Base-by-base conservation (phyloP, 805 yeast species). In the Helenozyma baotianmanensis region DNA sequence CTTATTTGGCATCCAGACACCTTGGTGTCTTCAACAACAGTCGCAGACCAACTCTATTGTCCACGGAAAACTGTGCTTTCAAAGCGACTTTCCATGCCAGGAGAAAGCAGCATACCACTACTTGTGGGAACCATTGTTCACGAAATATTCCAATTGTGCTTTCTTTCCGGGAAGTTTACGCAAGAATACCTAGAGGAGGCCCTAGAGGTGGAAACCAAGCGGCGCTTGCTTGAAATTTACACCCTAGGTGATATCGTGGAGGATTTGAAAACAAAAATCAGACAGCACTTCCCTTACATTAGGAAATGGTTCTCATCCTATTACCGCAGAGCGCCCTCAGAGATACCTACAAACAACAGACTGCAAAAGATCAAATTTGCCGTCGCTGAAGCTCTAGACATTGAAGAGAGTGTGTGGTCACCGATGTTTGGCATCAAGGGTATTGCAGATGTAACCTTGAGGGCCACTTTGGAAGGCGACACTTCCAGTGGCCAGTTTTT, bases 371-470 rank as follows among this genome's bases (percentile, higher is more conserved):
- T 72, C 1, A 59, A 60, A 9, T 64, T 79, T 25, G 65, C 80
- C 0, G 77, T 83, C 0, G 64, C 75, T 11, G 78, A 80, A 36
- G 73, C 88, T 7, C 62, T 86, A 21, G 96, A 85, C 50, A 76
- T 86, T 8, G 99, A 92, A 56, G 97, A 92, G 49, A 83, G 80
- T 47, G 80, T 92, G 10, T 80, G 95, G 87, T 86, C 97, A 0
- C 95, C 97, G 0, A 72, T 76, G 51, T 88, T 74, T 61, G 99
- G 99, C 0, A 58, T 92, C 7, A 76, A 86, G 45, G 99, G 99
- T 0, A 76, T 81, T 46, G 77, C 89, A 12, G 99, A 92, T 61
- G 96, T 82, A 3, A 87, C 96, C 0, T 70, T 87, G 2, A 82
- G 82, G 44, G 82, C 83, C 0, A 55, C 62, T 16, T 51, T 71